Evolutionary conservation across 495 filamentous ascomycete genomes (phyloP).

Genomic region (Astrothelium subdiscretum): DNA sequence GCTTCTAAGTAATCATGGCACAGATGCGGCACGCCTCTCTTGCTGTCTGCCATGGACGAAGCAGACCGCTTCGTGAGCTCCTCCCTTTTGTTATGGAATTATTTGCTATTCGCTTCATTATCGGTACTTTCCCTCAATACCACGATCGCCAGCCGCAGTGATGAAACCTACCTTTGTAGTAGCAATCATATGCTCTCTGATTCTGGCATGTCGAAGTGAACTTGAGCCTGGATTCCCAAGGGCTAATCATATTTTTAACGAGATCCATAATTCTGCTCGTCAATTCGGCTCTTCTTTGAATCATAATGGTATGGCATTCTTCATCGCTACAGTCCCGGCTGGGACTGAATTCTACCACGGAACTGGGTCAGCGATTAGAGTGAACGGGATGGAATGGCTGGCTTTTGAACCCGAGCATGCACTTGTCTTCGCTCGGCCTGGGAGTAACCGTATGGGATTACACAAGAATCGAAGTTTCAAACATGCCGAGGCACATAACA

Average conservation of each 20-base stretch:
- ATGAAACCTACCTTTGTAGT: neutral
- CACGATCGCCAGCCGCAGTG: neutral
- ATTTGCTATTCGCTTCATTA: neutral
- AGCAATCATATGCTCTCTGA: neutral
- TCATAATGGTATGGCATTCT: constrained; percentile 60
- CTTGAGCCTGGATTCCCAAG: neutral
- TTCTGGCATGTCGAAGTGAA: neutral
- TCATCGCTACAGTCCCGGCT: constrained; percentile 44
- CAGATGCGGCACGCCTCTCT: neutral
- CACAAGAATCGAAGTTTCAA: neutral
- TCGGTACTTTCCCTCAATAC: neutral
- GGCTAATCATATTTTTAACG: constrained; percentile 49
- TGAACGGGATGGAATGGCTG: constrained; percentile 51
- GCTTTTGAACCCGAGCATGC: constrained; percentile 62
- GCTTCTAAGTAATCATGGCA: neutral
- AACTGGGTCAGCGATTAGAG: constrained; percentile 25
- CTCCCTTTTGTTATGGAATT: neutral
- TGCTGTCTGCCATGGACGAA: neutral
- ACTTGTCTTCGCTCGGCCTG: constrained; percentile 38
- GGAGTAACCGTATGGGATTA: constrained; percentile 1
- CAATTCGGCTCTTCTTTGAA: constrained; percentile 59
- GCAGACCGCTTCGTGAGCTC: neutral
- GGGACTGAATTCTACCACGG: constrained; percentile 55
- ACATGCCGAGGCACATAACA: neutral
- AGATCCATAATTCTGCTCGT: constrained; percentile 54